Evolutionary conservation across 495 filamentous ascomycete genomes (phyloP).

Genomic region (Hypomontagnella monticulosa): DNA sequence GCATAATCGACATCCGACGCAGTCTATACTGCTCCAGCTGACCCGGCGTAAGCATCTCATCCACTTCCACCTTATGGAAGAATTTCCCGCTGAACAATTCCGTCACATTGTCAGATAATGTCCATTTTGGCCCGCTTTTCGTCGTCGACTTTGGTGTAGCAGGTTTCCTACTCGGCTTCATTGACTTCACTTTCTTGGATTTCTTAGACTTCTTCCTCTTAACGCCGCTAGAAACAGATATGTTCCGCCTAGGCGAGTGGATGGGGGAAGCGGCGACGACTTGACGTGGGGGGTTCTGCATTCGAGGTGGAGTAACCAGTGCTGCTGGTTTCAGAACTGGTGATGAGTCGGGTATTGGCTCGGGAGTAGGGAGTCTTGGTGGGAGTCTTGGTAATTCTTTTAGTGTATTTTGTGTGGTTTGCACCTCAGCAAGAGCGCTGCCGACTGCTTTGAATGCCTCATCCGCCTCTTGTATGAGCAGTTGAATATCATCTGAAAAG

Average conservation of each 20-base stretch:
- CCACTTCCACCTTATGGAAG: slow-evolving; percentile 58
- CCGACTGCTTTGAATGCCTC: slow-evolving; percentile 53
- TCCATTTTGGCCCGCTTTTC: slow-evolving; percentile 54
- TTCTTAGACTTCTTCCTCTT: slow-evolving; percentile 58
- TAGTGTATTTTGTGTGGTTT: slow-evolving; percentile 20
- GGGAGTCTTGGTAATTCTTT: slow-evolving; percentile 30
- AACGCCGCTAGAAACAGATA: slow-evolving; percentile 20
- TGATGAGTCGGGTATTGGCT: slow-evolving; percentile 30
- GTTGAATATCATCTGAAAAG: slow-evolving; percentile 48
- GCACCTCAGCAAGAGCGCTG: slow-evolving; percentile 48
- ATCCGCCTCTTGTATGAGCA: slow-evolving; percentile 58
- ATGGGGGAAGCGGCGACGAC: slow-evolving; percentile 10
- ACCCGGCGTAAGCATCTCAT: slow-evolving; percentile 62
- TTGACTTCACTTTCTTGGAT: slow-evolving; percentile 39
- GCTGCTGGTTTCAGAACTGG: slow-evolving; percentile 31
- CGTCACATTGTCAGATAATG: slow-evolving; percentile 58
- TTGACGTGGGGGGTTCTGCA: slow-evolving; percentile 11
- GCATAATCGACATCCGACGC: slow-evolving; percentile 46
- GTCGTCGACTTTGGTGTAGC: slow-evolving; percentile 44
- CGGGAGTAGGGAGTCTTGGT: slow-evolving; percentile 32
- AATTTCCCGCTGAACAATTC: slow-evolving; percentile 56
- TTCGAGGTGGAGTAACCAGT: slow-evolving; percentile 2
- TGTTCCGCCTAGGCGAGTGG: slow-evolving; percentile 20
- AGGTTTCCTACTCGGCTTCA: slow-evolving; percentile 42
- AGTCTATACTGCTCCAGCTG: slow-evolving; percentile 50